Evolutionary conservation across 768 basidiomycete species (phyloP), one percentile per base, ranked within the genome.

Genomic region (Pilatotrama ljubarskyi): DNA sequence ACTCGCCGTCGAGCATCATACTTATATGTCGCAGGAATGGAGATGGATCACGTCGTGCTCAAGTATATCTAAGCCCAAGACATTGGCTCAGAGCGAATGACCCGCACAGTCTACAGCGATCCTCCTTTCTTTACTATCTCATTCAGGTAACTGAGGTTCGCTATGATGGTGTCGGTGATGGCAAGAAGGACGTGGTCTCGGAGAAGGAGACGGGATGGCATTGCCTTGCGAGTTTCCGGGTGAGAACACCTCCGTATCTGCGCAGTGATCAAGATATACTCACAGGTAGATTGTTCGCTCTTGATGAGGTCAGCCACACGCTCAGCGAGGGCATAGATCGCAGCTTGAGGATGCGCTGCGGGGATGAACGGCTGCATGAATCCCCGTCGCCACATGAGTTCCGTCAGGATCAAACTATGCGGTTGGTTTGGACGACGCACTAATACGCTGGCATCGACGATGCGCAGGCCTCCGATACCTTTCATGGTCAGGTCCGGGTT

Each of bases 401-500:
- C 29, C 18, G 43, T 9, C 38, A 13, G 9, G 40, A 22, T 15
- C n/a, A 22, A 2, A 5, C 8, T 26, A 51, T 9, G 3, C 20
- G 13, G 15, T 11, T 1, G 5, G 18, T 13, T 14, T n/a, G 15
- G 15, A 6, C 37, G 20, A 60, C 64, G 52, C 51, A 65, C 64
- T 22, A 63, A 52, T 0, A 67, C 56, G 38, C 58, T 56, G 9
- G 65, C 58, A 38, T 61, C 58, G 11, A 67, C 68, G 37, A 77
- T 72, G 36, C 80, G 69, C 41, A 83, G 66, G 61, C 78, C 78
- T 32, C 58, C 40, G 13, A 75, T 70, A n/a, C 79, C 79, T 66
- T 80, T 76, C 0, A 83, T 80, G 9, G 66, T 61, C 35, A 79
- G 59, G 41, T 75, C 69, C 36, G 74, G 73, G 62, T 79, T 76